Base-by-base conservation (phyloP, 441 rosid genomes). In the Aquilaria agallochum region DNA sequence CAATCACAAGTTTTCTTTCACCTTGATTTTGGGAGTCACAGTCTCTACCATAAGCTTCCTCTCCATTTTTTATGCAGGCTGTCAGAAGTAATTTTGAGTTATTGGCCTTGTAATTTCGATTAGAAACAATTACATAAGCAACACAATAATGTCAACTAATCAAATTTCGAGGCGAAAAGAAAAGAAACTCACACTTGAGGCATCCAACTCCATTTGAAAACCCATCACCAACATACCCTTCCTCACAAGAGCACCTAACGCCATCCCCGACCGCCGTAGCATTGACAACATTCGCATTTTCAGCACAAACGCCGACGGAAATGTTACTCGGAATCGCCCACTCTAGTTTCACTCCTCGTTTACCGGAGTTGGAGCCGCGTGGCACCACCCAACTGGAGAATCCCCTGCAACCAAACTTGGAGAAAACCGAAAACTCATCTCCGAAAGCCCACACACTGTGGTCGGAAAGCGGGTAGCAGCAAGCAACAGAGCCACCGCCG, bases 381-480 rank as follows among this genome's bases (percentile, higher is more conserved):
- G 82, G 68, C 71, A 87, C 87, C 54, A 78, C 79, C 98, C 98
- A 92, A 8, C 82, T 85, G 13, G 95, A 81, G 72, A 89, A 80
- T 31, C 98, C 95, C 66, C 91, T 78, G 80, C 96, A 92, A n/a
- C 93, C 95, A 10, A 68, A 92, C 66, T 81, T 84, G 11, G 87
- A 71, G 60, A 92, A 89, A 9, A 71, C 87, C 10, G 91, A 76
- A 63, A 92, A 87, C 36, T 84, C 86, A 5, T 84, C 81, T 4
- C 93, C 95, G 1, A 54, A 50, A 50, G 69, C 77, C 93, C 96
- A 85, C 27, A 75, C 70, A 59, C 79, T 84, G 11, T 70, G 88
- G 76, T 92, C 96, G 1, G 93, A 89, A 31, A 92, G 79, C 12
- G 96, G 90, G 58, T 92, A 92, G 55, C 98, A 92, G 69, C 98